A percentile compares a stretch with the other conserved stretches of the same genome.
These are phyloP conservation scores for Fusarium bactridioides DNA, from an alignment of 2,329 filamentous ascomycete species.

Conservation along the genomic window DNA sequence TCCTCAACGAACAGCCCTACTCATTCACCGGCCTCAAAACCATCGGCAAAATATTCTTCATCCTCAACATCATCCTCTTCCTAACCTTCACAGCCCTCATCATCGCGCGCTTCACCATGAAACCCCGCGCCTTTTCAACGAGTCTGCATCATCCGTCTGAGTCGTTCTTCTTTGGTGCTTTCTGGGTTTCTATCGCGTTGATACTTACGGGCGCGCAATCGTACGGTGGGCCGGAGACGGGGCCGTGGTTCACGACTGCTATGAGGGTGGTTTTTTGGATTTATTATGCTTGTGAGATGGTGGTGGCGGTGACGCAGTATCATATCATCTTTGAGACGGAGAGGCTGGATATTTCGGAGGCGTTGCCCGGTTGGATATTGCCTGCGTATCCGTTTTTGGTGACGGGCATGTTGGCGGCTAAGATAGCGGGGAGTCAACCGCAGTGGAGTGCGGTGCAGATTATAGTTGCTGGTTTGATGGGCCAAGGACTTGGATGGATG, in stretches of 20 bases:
- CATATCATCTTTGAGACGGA: conserved; percentile 16
- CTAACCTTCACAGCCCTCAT: background rate
- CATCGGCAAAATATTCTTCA: conserved; percentile 16
- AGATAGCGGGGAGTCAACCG: conserved; percentile 6
- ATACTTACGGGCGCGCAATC: conserved; percentile 18
- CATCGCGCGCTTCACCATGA: background rate
- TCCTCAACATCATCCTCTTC: conserved; percentile 15
- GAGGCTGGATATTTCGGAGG: conserved; percentile 1
- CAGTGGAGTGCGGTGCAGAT: conserved; percentile 14
- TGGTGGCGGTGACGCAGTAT: conserved; percentile 8
- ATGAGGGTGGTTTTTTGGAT: conserved; percentile 16
- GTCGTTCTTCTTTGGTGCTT: conserved; percentile 12
- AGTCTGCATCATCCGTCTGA: conserved; percentile 18
- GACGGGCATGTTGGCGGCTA: conserved; percentile 10
- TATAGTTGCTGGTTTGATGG: conserved; percentile 15
- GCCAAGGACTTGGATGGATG: conserved; percentile 16
- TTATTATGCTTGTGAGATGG: conserved; percentile 22
- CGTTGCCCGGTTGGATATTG: conserved; percentile 6
- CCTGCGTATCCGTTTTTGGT: conserved; percentile 21
- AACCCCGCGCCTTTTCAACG: conserved; percentile 4
- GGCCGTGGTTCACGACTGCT: background rate
- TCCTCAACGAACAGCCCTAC: conserved; percentile 8
- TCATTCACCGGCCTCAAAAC: conserved; percentile 3
- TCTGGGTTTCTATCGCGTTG: conserved; percentile 7
- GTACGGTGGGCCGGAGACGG: conserved; percentile 7